phyloP scores from a whole-genome alignment of 306 rosid species.

The Fragaria iinumae region DNA sequence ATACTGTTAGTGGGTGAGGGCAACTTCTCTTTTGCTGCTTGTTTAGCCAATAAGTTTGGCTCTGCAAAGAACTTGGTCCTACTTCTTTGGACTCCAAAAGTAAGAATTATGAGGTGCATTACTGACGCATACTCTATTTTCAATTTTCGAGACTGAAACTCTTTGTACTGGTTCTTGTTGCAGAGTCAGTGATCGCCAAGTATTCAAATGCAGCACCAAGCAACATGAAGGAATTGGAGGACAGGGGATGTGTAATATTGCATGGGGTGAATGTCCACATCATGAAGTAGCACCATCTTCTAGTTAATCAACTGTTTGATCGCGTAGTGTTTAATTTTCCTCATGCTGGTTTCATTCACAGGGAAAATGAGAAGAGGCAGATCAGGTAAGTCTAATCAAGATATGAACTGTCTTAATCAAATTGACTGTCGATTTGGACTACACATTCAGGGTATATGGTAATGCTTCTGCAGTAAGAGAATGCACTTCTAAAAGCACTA shows the following conservation, averaged over 20 bases:
- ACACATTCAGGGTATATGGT: too few relatives aligned
- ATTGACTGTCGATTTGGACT: background rate
- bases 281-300: slow-evolving; percentile 18
- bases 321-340: slow-evolving; percentile 42
- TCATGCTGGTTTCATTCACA: slow-evolving; percentile 19
- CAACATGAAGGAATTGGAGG: slow-evolving; percentile 27
- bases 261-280: slow-evolving; percentile 32
- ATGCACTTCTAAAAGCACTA: too few relatives aligned
- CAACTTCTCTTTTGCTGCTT: slow-evolving; percentile 45
- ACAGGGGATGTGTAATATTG: slow-evolving; percentile 27
- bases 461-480: too few relatives aligned
- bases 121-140: background rate
- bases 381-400: background rate
- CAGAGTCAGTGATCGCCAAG: background rate
- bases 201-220: background rate
- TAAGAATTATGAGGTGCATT: background rate
- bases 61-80: slow-evolving; percentile 35
- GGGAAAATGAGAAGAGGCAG: background rate
- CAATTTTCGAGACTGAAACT: background rate
- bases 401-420: too few relatives aligned
- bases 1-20: slow-evolving; percentile 47
- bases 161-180: too few relatives aligned
- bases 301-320: background rate
- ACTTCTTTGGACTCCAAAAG: slow-evolving; percentile 35
- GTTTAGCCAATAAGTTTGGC: slow-evolving; percentile 37